Conservation (phyloP, 257 asterid genomes). For the Ajuga chamaepitys region DNA sequence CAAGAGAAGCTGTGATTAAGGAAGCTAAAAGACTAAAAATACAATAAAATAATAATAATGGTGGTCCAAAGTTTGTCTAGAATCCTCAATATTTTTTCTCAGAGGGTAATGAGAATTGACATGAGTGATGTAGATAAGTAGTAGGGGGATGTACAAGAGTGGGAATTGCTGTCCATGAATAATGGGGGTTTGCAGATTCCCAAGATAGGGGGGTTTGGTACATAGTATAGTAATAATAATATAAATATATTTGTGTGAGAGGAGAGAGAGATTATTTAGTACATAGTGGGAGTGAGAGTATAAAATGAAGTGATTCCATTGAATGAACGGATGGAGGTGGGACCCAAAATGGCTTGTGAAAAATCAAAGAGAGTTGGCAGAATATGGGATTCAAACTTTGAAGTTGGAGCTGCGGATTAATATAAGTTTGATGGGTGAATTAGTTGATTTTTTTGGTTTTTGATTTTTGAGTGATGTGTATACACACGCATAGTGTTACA, state of each 20-base stretch:
- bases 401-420: constrained; percentile 20
- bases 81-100: constrained; percentile 47
- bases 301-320: constrained; percentile 4
- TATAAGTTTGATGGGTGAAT: constrained; percentile 19
- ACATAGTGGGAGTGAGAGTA: constrained; percentile 38
- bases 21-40: constrained; percentile 8
- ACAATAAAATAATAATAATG: constrained; percentile 3
- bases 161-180: constrained; percentile 28
- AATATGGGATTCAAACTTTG: constrained; percentile 19
- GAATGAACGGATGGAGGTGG: constrained; percentile 31
- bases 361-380: constrained; percentile 30
- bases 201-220: constrained; percentile 67
- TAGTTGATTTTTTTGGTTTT: not conserved
- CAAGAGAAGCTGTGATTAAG: constrained; percentile 35
- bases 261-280: constrained; percentile 19
- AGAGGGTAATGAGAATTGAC: constrained; percentile 51
- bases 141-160: constrained; percentile 30
- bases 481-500: constrained; percentile 33
- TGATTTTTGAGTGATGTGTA: constrained; percentile 47
- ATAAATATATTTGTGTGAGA: constrained; percentile 24
- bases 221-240: constrained; percentile 17
- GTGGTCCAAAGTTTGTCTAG: constrained; percentile 44
- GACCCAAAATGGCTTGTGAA: constrained; percentile 23
- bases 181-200: constrained; percentile 70
- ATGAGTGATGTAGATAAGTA: constrained; percentile 55